A percentile compares a stretch with the other conserved stretches of the same genome.
Conservation (phyloP, 148 eudicot species). For the Bassia scoparia region DNA sequence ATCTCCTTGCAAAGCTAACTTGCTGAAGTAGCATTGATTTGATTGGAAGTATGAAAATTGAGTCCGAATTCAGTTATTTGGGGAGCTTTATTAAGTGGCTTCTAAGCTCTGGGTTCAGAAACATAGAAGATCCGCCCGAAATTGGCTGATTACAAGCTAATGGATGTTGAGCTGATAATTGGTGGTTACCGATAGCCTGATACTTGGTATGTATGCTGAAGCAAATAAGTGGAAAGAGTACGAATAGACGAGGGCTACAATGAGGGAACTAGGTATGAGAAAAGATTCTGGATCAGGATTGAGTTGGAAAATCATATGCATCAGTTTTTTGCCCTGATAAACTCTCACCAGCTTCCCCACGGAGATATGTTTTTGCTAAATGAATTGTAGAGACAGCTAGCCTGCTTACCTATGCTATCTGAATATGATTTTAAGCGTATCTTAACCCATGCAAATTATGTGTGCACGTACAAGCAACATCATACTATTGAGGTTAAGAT, state of each 20-base stretch:
- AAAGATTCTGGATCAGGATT: constrained; percentile 44
- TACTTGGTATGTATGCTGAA: constrained; percentile 33
- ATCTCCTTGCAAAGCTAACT: constrained; percentile 84
- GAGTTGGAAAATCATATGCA: constrained; percentile 36
- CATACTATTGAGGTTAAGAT: background rate
- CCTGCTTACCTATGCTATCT: background rate
- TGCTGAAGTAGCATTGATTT: constrained; percentile 69
- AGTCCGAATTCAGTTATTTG: constrained; percentile 64
- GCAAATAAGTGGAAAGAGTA: constrained; percentile 37
- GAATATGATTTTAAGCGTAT: background rate
- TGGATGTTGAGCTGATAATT: too few relatives aligned
- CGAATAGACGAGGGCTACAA: constrained; percentile 25
- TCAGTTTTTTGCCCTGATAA: constrained; percentile 42
- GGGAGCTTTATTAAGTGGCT: constrained; percentile 74
- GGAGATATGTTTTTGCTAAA: constrained; percentile 26
- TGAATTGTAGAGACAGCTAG: constrained; percentile 32
- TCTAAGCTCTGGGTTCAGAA: constrained; percentile 32
- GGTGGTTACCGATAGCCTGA: too few relatives aligned
- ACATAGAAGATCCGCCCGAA: constrained; percentile 39
- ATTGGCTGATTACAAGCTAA: constrained; percentile 34
- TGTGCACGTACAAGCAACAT: background rate
- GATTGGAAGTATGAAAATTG: constrained; percentile 41
- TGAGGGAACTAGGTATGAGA: constrained; percentile 37
- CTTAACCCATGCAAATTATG: background rate
- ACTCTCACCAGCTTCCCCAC: constrained; percentile 32